Evolutionary conservation across 495 filamentous ascomycete species (phyloP), one percentile per base, ranked within the genome.

Genomic region (Extremus antarcticus): DNA sequence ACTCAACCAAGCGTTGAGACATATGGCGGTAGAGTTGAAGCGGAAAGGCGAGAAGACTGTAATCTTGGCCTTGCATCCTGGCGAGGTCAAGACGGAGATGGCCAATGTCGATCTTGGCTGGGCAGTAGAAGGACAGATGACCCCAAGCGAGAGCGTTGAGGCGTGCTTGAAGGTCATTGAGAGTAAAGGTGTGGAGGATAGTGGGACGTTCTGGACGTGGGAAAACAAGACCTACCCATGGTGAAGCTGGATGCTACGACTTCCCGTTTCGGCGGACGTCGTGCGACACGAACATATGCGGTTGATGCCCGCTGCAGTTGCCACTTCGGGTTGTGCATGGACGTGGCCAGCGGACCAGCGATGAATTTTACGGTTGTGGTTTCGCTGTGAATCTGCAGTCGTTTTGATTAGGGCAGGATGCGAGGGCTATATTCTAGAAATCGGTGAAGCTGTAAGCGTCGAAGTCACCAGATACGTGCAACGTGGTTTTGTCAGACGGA

Each of bases 181-280:
- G 29, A 73, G 69, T 47, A 79, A 76, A 56, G 69, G 65, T 21
- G 62, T 69, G 1, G 66, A 70, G 23, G 72, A 77, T 38, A 73
- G 66, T 53, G 77, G 75, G 15, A 78, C 73, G 11, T 80, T 80
- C 61, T 79, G 75, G 75, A 75, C 73, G 7, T 80, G 74, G 74
- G 70, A 79, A 48, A 69, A 74, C 46, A 71, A 71, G 60, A 25
- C 53, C 3, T 55, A 63, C 49, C 60, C 60, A 1, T 63, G 60
- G 41, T 45, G 19, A 35, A n/a, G 29, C 29, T 35, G 29, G 7
- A 35, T 35, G 29, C 29, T 35, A 13, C 29, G 13, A 35, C 29
- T 35, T 35, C 29, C 29, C 13, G 13, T 13, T 13, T 35, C 29
- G 29, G 29, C 13, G 29, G 29, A 35, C 29, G 29, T 35, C 29